Evolutionary conservation across 73 alveolate species (phyloP).

Genomic region (Tetrahymena elliotti): DNA sequence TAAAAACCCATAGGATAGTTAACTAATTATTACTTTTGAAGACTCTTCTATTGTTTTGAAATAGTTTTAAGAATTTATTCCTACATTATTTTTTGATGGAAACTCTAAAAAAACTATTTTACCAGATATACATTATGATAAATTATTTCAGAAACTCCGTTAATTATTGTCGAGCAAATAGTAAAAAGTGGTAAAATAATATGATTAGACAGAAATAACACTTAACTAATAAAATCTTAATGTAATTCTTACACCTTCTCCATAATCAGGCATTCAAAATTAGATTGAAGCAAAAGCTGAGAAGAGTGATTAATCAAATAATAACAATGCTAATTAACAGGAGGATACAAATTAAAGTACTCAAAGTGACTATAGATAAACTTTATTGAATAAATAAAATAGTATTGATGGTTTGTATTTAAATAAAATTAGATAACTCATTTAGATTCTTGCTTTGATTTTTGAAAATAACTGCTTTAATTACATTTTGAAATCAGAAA

Average conservation of each 20-base stretch:
- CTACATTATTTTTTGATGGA: background rate
- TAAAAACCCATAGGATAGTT: background rate
- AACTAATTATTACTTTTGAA: background rate
- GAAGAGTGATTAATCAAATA: no score
- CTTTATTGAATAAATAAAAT: background rate
- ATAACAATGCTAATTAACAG: no score
- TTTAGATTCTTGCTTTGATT: background rate
- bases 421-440: background rate
- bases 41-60: background rate
- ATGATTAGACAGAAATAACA: background rate
- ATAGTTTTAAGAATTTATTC: background rate
- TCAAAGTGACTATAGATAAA: background rate
- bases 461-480: background rate
- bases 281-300: no score
- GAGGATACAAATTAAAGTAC: background rate
- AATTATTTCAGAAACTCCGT: background rate
- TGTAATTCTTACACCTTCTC: background rate
- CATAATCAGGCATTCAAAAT: background rate
- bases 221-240: no score
- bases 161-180: background rate
- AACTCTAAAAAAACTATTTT: background rate
- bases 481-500: background rate
- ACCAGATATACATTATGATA: background rate
- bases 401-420: background rate
- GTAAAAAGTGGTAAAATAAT: background rate